Conservation (phyloP, 2,329 filamentous ascomycete genomes). For the Xylariaceae sp. region DNA sequence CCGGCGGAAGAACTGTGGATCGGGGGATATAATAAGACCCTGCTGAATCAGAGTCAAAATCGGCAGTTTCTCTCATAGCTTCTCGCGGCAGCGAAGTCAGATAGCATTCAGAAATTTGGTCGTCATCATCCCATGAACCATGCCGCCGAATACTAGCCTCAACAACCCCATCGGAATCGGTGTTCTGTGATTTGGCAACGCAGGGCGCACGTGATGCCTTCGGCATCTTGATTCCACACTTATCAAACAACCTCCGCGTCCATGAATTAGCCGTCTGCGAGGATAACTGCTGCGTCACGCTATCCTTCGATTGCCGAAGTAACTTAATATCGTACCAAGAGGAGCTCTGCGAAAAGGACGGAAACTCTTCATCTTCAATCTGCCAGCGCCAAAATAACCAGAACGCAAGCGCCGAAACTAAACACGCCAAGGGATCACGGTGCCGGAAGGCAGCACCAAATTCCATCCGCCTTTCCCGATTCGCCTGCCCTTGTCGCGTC, state of each 20-base stretch:
- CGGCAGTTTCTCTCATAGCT: background rate
- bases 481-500: background rate
- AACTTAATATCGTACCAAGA: slow-evolving; percentile 1
- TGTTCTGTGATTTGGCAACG: background rate
- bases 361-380: background rate
- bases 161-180: background rate
- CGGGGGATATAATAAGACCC: background rate
- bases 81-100: background rate
- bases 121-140: background rate
- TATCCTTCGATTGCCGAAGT: background rate
- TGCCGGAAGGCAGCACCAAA: background rate
- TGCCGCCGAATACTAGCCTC: background rate
- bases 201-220: background rate
- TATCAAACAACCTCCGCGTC: background rate
- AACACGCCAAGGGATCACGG: background rate
- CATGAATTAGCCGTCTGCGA: background rate
- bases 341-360: background rate
- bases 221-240: background rate
- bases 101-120: background rate
- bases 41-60: background rate
- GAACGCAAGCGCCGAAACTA: background rate
- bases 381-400: slow-evolving; percentile 4
- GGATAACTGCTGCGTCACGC: background rate
- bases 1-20: background rate
- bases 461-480: background rate